phyloP scores from a whole-genome alignment of 140 eudicot species.

The Erigeron philadelphicus region DNA sequence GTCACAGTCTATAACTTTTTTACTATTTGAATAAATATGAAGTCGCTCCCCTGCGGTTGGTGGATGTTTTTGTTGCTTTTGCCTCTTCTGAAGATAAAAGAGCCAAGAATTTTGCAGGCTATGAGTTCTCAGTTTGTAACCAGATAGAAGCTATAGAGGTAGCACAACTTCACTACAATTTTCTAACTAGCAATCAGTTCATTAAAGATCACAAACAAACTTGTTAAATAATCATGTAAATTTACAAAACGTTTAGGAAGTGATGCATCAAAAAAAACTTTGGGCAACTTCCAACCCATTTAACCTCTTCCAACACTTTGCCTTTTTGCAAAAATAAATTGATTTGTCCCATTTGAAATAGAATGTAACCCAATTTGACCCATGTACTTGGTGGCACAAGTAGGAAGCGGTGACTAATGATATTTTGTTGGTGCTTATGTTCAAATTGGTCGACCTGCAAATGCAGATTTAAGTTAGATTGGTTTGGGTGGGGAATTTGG shows the following conservation, averaged over 20 bases:
- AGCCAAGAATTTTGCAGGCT: too few relatives aligned
- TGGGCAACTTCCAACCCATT: not conserved
- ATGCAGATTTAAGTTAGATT: slow-evolving; percentile 81
- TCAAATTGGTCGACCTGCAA: slow-evolving; percentile 73
- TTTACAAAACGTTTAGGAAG: not conserved
- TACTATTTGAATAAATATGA: too few relatives aligned
- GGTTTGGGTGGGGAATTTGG: slow-evolving; percentile 94
- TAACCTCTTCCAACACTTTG: not conserved
- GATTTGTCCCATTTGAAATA: too few relatives aligned
- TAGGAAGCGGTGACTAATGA: not conserved
- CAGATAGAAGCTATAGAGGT: too few relatives aligned
- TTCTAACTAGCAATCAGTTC: too few relatives aligned
- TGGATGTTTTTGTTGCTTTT: too few relatives aligned
- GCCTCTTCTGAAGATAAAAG: too few relatives aligned
- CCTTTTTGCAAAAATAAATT: too few relatives aligned
- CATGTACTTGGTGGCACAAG: not conserved
- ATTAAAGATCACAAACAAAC: too few relatives aligned
- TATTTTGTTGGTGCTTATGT: not conserved
- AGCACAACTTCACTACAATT: too few relatives aligned
- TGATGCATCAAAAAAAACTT: not conserved
- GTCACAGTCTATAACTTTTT: not conserved
- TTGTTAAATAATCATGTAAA: not conserved
- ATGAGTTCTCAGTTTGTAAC: too few relatives aligned
- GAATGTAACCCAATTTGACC: not conserved
- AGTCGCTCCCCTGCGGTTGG: too few relatives aligned